These are phyloP conservation scores for Paulownia fortunei DNA, from an alignment of 257 asterid species.

Conservation along the genomic window DNA sequence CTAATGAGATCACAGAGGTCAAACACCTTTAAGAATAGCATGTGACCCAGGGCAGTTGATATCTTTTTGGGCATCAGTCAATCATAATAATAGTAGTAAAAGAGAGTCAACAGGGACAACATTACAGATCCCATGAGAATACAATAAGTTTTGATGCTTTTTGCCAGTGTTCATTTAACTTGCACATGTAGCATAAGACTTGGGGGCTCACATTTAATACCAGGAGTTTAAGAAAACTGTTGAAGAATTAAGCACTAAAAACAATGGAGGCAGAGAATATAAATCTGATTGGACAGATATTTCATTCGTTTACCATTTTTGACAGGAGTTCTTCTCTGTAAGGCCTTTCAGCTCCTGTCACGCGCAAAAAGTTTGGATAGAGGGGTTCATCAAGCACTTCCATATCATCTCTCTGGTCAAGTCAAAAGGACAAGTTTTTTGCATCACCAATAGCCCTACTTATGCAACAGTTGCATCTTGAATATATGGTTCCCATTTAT, in stretches of 20 bases:
- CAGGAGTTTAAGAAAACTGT: neutral
- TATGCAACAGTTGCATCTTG: neutral
- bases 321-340: conserved; percentile 65
- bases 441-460: conserved; percentile 6
- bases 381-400: conserved; percentile 92
- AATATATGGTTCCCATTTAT: neutral
- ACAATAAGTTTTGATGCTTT: neutral
- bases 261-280: neutral
- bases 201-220: neutral
- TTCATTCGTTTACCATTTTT: conserved; percentile 49
- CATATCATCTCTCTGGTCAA: conserved; percentile 73
- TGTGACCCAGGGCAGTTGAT: neutral
- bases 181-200: neutral
- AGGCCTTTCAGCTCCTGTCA: conserved; percentile 72
- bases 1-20: neutral
- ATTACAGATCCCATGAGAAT: too few relatives aligned
- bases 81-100: too few relatives aligned
- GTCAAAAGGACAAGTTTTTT: neutral
- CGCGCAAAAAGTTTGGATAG: conserved; percentile 63
- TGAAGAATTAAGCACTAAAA: neutral
- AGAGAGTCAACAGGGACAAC: too few relatives aligned
- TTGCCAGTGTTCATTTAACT: neutral
- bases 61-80: too few relatives aligned
- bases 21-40: neutral
- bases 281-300: neutral